Base-by-base conservation (phyloP, 768 basidiomycete species). In the Pisolithus microcarpus region DNA sequence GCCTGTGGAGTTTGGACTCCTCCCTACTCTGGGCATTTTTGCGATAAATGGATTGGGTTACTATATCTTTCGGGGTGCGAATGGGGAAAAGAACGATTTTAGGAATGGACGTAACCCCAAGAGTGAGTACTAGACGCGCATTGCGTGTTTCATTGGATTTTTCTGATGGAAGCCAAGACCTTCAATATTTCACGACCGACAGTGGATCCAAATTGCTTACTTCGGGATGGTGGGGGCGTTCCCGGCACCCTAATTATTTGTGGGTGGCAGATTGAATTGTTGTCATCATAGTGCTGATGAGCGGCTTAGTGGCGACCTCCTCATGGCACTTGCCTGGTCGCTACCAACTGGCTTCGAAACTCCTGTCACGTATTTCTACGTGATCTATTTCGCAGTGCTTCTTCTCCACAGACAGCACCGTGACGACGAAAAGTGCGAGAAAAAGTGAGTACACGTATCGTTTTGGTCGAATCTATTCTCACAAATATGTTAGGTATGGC, bases 191-290 rank as follows among this genome's bases (percentile, higher is more conserved):
- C 65, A 75, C 80, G 38, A 98, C 96, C 2, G 78, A 82, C 56
- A 79, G 81, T 16, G 96, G 96, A 13, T 85, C 90, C 3, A 96
- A 91, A 66, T 76, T 99, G 31, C 77, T 99, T 24, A 95, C 84
- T 26, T 90, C 89, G 4, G 96, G 96, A 7, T 98, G 96, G 96
- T 99, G 96, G 96, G 95, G 94, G 8, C 69, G 78, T 46, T 94
- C 88, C 0, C 79, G 90, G 38, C 96, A 99, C 68, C 96, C 96
- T 1, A 93, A 94, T 60, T 94, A 94, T 67, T 63, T 91, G 86
- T 86, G 56, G 50, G 80, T 68, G 44, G 34, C 28, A 13, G 18
- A 9, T 7, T 23, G 16, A 13, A 42, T 13, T 21, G 11, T 31
- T 36, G 13, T 36, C 15, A n/a, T 3, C 7, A 13, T 13, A 57